Conservation (phyloP, 2,329 filamentous ascomycete species). For the Fusarium sp. region DNA sequence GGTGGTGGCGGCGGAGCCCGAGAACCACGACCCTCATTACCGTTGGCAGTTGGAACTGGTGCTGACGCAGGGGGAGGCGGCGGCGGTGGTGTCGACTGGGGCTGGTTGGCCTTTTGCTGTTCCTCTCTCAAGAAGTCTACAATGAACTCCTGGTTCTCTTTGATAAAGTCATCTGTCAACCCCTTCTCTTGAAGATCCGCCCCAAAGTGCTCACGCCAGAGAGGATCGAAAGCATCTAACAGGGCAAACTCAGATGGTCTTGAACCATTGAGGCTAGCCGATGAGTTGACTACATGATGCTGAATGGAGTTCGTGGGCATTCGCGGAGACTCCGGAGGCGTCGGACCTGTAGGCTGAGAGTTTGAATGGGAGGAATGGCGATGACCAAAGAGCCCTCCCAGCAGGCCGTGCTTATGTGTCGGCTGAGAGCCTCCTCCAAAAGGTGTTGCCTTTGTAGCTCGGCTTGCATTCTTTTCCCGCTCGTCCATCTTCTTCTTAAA, state of each 20-base stretch:
- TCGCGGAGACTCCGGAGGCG: constrained; percentile 71
- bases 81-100: constrained; percentile 45
- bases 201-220: constrained; percentile 76
- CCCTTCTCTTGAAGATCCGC: constrained; percentile 74
- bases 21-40: constrained; percentile 50
- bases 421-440: constrained; percentile 71
- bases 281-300: constrained; percentile 58
- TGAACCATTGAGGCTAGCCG: constrained; percentile 63
- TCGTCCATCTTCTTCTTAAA: constrained; percentile 99
- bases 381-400: constrained; percentile 75
- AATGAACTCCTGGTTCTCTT: constrained; percentile 78
- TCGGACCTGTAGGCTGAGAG: constrained; percentile 68
- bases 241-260: constrained; percentile 68
- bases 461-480: constrained; percentile 94
- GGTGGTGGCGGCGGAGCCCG: constrained; percentile 58
- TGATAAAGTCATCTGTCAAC: constrained; percentile 76
- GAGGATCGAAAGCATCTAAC: constrained; percentile 74
- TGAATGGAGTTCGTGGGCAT: constrained; percentile 56
- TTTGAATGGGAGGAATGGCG: constrained; percentile 66
- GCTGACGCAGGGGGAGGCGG: constrained; percentile 47
- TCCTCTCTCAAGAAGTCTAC: constrained; percentile 74
- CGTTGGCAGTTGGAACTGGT: constrained; percentile 51
- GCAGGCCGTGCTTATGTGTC: constrained; percentile 61
- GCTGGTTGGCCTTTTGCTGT: constrained; percentile 58
- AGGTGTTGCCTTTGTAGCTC: constrained; percentile 83